phyloP scores from a whole-genome alignment of 2,329 filamentous ascomycete species.

The Colletotrichum noveboracense region DNA sequence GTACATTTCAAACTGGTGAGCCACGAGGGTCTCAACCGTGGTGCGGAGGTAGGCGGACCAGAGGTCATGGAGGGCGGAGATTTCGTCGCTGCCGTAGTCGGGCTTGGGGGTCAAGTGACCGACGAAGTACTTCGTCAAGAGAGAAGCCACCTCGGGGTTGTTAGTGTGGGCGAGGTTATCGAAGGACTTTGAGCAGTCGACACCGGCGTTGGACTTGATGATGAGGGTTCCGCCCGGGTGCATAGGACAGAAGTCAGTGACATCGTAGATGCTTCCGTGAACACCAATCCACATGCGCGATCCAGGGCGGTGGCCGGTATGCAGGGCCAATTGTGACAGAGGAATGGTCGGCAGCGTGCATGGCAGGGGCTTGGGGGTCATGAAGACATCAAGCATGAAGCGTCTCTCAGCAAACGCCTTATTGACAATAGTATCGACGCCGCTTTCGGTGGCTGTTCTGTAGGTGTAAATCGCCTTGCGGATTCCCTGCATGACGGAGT shows the following conservation, averaged over 20 bases:
- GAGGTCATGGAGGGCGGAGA: slow-evolving; percentile 51
- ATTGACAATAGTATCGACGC: slow-evolving; percentile 53
- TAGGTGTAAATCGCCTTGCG: slow-evolving; percentile 59
- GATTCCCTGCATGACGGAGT: slow-evolving; percentile 61
- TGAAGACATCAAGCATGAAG: slow-evolving; percentile 63
- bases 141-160: slow-evolving; percentile 57
- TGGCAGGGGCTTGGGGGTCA: slow-evolving; percentile 57
- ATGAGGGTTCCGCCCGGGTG: slow-evolving; percentile 59
- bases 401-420: slow-evolving; percentile 59
- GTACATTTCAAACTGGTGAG: slow-evolving; percentile 59
- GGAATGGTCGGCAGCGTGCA: slow-evolving; percentile 56
- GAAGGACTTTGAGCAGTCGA: slow-evolving; percentile 57
- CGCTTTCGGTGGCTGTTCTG: slow-evolving; percentile 55
- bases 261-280: slow-evolving; percentile 58
- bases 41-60: slow-evolving; percentile 55
- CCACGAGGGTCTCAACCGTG: slow-evolving; percentile 55
- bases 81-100: slow-evolving; percentile 47
- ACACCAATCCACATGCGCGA: slow-evolving; percentile 57
- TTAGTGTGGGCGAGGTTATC: slow-evolving; percentile 60
- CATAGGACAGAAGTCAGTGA: slow-evolving; percentile 58
- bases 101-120: slow-evolving; percentile 56
- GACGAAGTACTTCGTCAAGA: slow-evolving; percentile 60
- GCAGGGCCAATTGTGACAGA: slow-evolving; percentile 51
- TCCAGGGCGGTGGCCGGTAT: slow-evolving; percentile 54
- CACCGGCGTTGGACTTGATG: slow-evolving; percentile 59